phyloP scores from a whole-genome alignment of 768 basidiomycete genomes.

The Boletus fagicola region DNA sequence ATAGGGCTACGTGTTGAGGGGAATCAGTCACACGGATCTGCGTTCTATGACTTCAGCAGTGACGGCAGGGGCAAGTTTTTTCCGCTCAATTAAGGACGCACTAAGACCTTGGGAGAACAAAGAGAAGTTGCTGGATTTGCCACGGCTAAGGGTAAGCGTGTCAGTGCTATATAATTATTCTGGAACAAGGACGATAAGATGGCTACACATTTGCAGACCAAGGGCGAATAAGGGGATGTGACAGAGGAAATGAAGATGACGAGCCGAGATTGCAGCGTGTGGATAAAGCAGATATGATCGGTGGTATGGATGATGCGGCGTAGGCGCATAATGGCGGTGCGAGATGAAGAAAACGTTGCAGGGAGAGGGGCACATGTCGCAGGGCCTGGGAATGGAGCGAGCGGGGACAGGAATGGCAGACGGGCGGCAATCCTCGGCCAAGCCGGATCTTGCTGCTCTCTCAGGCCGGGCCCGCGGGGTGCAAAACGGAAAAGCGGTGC shows the following conservation, averaged over 20 bases:
- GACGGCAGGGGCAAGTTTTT: conserved; percentile 22
- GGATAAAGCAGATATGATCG: conserved; percentile 21
- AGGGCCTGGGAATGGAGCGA: conserved; percentile 16
- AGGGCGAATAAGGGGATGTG: conserved; percentile 20
- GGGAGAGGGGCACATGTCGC: conserved; percentile 21
- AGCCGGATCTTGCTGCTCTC: conserved; percentile 26
- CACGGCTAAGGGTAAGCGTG: not conserved
- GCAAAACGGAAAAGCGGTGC: conserved; percentile 17
- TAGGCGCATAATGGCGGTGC: conserved; percentile 25
- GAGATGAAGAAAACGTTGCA: conserved; percentile 38
- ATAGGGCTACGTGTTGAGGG: conserved; percentile 8
- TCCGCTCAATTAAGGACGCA: conserved; percentile 21
- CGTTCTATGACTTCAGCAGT: conserved; percentile 31
- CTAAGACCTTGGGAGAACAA: conserved; percentile 26
- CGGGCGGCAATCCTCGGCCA: conserved; percentile 25
- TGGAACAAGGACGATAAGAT: conserved; percentile 18
- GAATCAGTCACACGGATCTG: conserved; percentile 32
- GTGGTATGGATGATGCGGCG: conserved; percentile 22
- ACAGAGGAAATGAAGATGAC: conserved; percentile 19
- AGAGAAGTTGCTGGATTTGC: conserved; percentile 1
- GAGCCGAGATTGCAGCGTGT: conserved; percentile 29
- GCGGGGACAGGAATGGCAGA: conserved; percentile 3
- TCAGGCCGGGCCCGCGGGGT: conserved; percentile 30
- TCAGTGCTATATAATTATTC: not conserved
- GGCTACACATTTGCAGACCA: conserved; percentile 12